Base-by-base conservation (phyloP, 1,139 yeast species). In the Saccharomyces hybrid region DNA sequence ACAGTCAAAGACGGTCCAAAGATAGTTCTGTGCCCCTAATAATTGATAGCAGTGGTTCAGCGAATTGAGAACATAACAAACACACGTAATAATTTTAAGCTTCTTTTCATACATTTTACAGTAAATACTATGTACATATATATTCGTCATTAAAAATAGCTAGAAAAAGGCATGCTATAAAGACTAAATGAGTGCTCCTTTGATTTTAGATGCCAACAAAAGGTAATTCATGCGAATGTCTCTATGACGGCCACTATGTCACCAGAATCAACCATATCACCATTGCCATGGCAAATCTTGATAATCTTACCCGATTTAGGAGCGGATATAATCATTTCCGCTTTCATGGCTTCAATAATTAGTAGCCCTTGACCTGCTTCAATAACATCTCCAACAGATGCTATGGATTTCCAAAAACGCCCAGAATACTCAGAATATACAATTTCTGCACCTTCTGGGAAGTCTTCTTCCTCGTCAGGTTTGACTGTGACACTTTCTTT, bases 281-380 rank as follows among this genome's bases (percentile, higher is more conserved):
- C 98, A 66, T 88, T 88, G 59, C 78, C 78, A 70, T 88, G 96
- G 58, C 83, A 74, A 49, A 93, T 77, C 74, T 88, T 88, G 52
- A 82, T 73, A 20, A 93, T 93, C 67, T 81, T 88, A 63, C 98
- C 98, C 8, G 74, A 76, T 52, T 72, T 78, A 2, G 96, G 79
- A 16, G 97, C 83, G 56, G 74, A 76, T 47, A 91, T 95, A 51
- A 83, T 81, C 97, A 93, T 90, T 71, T 93, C 99, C 0, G 99
- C 93, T 77, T 93, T 93, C 98, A 93, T 93, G 53, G 98, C 98
- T 71, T 93, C 98, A 56, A 93, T 88, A 53, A 93, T 89, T 59
- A 93, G 80, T 60, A 93, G 76, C 4, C 90, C 90, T 64, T 88
- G 93, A 38, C 91, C 95, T 55, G 75, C 79, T 53, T 75, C 75